phyloP scores from a whole-genome alignment of 768 basidiomycete species.

The Gyrodon lividus region DNA sequence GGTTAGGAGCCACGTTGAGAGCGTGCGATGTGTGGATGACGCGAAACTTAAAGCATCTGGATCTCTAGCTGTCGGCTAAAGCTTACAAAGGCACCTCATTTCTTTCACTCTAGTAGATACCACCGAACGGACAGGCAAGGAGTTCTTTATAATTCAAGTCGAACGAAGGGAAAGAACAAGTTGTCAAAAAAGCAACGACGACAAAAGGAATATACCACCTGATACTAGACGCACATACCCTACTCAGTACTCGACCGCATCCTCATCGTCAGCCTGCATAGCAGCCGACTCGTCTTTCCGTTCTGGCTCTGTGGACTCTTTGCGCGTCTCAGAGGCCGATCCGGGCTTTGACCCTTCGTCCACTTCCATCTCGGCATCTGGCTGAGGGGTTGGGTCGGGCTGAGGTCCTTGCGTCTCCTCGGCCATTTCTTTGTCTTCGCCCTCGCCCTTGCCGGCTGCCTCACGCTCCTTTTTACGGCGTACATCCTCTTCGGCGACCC shows the following conservation, averaged over 20 bases:
- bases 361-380: slow-evolving; percentile 35
- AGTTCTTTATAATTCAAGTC: slow-evolving; percentile 8
- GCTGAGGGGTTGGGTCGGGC: slow-evolving; percentile 17
- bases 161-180: slow-evolving; percentile 9
- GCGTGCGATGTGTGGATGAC: no score
- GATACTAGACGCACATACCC: slow-evolving; percentile 27
- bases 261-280: slow-evolving; percentile 71
- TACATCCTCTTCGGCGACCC: slow-evolving; percentile 65
- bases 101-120: background rate
- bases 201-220: slow-evolving; percentile 18
- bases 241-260: slow-evolving; percentile 74
- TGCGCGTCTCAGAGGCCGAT: slow-evolving; percentile 26
- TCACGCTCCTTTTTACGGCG: slow-evolving; percentile 44
- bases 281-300: slow-evolving; percentile 53
- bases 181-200: slow-evolving; percentile 18
- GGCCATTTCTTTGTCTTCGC: slow-evolving; percentile 35
- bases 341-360: slow-evolving; percentile 36
- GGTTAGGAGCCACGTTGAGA: no score
- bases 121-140: background rate
- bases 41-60: no score
- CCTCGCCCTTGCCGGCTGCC: slow-evolving; percentile 31
- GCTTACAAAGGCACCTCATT: background rate
- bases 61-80: no score
- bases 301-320: slow-evolving; percentile 41
- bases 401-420: slow-evolving; percentile 22